phyloP scores from a whole-genome alignment of 345 rosid genomes.

The Eucalyptus pauciflora region DNA sequence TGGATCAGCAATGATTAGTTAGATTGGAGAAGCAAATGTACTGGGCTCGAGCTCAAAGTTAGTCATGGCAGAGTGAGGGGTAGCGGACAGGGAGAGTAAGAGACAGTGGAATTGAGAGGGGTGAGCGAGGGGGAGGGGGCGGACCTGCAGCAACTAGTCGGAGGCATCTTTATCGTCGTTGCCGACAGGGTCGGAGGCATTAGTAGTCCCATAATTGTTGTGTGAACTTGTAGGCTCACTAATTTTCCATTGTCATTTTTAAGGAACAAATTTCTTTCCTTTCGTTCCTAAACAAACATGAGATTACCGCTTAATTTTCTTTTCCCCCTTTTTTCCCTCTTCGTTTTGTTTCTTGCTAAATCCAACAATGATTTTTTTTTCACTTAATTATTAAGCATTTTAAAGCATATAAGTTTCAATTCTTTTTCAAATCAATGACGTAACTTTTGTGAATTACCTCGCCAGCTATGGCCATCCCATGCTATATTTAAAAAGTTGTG shows the following conservation, averaged over 20 bases:
- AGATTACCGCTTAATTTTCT: background rate
- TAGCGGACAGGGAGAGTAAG: background rate
- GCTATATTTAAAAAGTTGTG: no score
- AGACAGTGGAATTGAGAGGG: background rate
- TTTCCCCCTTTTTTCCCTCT: background rate
- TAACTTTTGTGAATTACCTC: background rate
- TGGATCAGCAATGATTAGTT: no score
- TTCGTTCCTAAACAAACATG: background rate
- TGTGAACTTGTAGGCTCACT: background rate
- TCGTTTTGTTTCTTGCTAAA: background rate
- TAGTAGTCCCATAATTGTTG: background rate
- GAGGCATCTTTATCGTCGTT: background rate
- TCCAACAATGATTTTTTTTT: background rate
- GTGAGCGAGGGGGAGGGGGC: background rate
- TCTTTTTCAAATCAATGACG: background rate
- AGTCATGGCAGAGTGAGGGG: no score
- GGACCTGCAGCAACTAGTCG: background rate
- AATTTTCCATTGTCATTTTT: background rate
- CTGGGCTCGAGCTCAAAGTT: no score
- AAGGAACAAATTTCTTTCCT: background rate
- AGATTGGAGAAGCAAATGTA: no score
- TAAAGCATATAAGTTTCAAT: background rate
- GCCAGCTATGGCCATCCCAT: no score
- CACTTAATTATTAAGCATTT: background rate
- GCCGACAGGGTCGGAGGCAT: background rate